These are phyloP conservation scores for Candida mattraensis DNA, from an alignment of 805 yeast genomes.

Conservation along the genomic window DNA sequence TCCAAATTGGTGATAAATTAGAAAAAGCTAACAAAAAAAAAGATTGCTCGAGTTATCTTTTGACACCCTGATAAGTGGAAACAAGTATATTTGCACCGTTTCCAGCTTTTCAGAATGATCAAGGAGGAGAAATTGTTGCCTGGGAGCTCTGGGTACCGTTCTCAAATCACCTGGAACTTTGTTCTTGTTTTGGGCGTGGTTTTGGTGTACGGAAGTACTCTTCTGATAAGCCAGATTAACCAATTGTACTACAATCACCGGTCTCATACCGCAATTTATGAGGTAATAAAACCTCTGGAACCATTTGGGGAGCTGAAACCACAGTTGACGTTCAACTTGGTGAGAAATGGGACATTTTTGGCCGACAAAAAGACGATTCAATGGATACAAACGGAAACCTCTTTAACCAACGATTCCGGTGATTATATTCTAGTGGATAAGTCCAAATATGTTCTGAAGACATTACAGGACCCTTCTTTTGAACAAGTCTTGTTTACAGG, in stretches of 20 bases:
- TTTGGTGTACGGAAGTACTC: slow-evolving; percentile 25
- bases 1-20: too few species aligned
- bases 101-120: too few species aligned
- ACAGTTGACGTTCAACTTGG: slow-evolving; percentile 41
- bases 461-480: slow-evolving; percentile 44
- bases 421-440: slow-evolving; percentile 55
- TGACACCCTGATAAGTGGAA: too few species aligned
- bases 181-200: slow-evolving; percentile 11
- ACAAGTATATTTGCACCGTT: too few species aligned
- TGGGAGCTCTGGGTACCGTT: slow-evolving; percentile 1
- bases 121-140: slow-evolving; percentile 7
- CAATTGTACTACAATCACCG: slow-evolving; percentile 15
- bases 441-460: slow-evolving; percentile 55
- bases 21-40: too few species aligned
- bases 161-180: slow-evolving; percentile 11
- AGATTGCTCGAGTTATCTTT: too few species aligned
- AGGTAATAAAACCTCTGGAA: not conserved
- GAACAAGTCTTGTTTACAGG: slow-evolving; percentile 51
- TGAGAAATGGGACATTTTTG: slow-evolving; percentile 55
- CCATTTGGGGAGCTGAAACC: slow-evolving; percentile 13
- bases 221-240: slow-evolving; percentile 23
- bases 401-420: slow-evolving; percentile 58
- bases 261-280: slow-evolving; percentile 3
- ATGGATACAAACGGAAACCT: slow-evolving; percentile 62
- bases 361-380: slow-evolving; percentile 59